Percentiles rank a stretch among this genome's conserved stretches.
phyloP scores from a whole-genome alignment of 768 basidiomycete species.

The Rubroboletus pulcherrimus region DNA sequence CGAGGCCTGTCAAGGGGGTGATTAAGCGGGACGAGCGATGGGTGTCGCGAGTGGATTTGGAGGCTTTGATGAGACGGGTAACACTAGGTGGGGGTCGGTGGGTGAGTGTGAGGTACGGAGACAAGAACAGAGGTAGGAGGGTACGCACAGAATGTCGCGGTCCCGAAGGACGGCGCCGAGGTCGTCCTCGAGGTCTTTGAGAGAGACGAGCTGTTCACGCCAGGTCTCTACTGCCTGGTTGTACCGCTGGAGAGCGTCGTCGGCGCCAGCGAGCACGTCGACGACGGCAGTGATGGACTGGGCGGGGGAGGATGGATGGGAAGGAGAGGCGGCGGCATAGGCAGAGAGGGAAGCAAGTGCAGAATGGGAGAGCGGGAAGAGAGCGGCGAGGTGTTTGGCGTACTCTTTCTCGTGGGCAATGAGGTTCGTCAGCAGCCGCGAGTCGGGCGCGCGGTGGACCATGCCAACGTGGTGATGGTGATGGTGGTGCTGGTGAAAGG shows the following conservation, averaged over 20 bases:
- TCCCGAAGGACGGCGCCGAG: constrained; percentile 62
- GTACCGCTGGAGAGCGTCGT: constrained; percentile 66
- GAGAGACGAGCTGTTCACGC: constrained; percentile 52
- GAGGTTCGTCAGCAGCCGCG: constrained; percentile 66
- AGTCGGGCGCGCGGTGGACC: constrained; percentile 73
- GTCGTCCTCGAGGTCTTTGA: constrained; percentile 72
- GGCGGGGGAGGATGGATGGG: constrained; percentile 24
- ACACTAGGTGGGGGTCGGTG: constrained; percentile 42
- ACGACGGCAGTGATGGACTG: constrained; percentile 41
- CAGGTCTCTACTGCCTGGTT: constrained; percentile 59
- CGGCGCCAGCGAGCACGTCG: constrained; percentile 55
- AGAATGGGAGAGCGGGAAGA: constrained; percentile 57
- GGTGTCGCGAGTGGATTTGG: constrained; percentile 48
- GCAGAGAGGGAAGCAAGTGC: constrained; percentile 66
- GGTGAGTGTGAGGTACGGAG: neutral
- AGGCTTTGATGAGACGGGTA: constrained; percentile 74
- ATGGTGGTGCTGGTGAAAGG: neutral
- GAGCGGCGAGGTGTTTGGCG: constrained; percentile 50
- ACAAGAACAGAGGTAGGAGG: neutral
- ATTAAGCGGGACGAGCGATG: constrained; percentile 30
- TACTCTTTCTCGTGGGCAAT: constrained; percentile 71
- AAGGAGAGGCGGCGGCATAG: constrained; percentile 63
- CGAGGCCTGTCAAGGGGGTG: constrained; percentile 20
- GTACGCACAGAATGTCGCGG: constrained; percentile 74
- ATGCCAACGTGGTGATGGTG: constrained; percentile 32